Evolutionary conservation across 129 eudicot genomes (phyloP).

Genomic region (Flaveria trinervia): DNA sequence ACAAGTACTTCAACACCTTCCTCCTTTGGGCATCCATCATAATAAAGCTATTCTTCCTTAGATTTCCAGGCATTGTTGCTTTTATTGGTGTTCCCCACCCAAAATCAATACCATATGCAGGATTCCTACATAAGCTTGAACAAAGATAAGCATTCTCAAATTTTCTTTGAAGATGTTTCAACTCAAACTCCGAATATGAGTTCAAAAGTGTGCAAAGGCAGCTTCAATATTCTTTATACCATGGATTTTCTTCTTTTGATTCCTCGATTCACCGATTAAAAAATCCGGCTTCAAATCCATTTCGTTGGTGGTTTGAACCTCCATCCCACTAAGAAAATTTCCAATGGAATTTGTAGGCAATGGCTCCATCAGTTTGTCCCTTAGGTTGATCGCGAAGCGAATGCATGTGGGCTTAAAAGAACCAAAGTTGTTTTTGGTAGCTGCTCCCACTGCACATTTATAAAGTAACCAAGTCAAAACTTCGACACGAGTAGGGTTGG

Average conservation of each 20-base stretch:
- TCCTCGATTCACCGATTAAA: neutral
- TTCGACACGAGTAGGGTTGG: neutral
- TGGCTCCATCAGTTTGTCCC: conserved; percentile 14
- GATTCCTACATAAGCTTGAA: conserved; percentile 8
- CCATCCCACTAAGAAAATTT: neutral
- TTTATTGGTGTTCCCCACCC: neutral
- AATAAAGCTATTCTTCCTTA: conserved; percentile 17
- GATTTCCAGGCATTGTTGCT: conserved; percentile 6
- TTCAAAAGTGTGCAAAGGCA: neutral
- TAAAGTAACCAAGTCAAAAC: conserved; percentile 13
- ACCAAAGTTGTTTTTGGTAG: neutral
- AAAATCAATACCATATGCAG: neutral
- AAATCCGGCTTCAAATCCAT: neutral
- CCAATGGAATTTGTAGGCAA: conserved; percentile 10
- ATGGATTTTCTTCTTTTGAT: neutral
- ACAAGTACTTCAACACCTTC: conserved; percentile 10
- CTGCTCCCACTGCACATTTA: conserved; percentile 9
- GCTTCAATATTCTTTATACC: neutral
- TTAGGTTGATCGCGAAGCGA: neutral
- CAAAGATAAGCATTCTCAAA: neutral
- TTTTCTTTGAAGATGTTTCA: neutral
- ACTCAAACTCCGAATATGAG: neutral
- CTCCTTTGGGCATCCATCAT: neutral
- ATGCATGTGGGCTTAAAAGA: conserved; percentile 2
- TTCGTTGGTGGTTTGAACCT: neutral